phyloP scores from a whole-genome alignment of 805 yeast species.

The Sugiyamaella qingdaonensis region DNA sequence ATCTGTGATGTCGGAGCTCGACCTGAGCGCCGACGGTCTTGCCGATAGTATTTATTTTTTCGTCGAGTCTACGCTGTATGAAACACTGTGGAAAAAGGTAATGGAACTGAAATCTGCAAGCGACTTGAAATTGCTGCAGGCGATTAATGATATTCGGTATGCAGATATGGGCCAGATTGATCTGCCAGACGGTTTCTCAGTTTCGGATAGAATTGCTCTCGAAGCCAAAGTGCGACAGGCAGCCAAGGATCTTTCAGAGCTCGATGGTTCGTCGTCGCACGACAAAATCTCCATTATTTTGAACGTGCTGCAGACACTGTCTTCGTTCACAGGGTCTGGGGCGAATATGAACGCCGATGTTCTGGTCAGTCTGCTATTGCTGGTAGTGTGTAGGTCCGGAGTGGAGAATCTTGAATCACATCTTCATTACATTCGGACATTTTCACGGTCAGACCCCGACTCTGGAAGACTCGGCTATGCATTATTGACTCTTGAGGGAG shows the following conservation, averaged over 20 bases:
- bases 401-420: conserved; percentile 59
- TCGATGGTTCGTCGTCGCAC: conserved; percentile 32
- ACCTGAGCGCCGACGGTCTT: conserved; percentile 34
- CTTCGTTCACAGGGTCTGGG: neutral
- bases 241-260: conserved; percentile 45
- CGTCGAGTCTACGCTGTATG: conserved; percentile 65
- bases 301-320: conserved; percentile 47
- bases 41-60: conserved; percentile 58
- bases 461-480: conserved; percentile 71
- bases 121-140: conserved; percentile 24
- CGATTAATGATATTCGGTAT: conserved; percentile 25
- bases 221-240: conserved; percentile 51
- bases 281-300: conserved; percentile 37
- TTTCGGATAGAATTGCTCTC: conserved; percentile 27
- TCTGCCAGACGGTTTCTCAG: conserved; percentile 31
- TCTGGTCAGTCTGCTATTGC: conserved; percentile 62
- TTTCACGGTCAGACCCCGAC: conserved; percentile 46
- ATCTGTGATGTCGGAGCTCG: conserved; percentile 25
- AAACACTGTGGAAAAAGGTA: conserved; percentile 57
- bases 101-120: conserved; percentile 27
- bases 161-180: conserved; percentile 43
- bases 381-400: conserved; percentile 63
- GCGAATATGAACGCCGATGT: conserved; percentile 71
- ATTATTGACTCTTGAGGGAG: conserved; percentile 80
- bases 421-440: conserved; percentile 59